Conservation (phyloP, 2,329 filamentous ascomycete species). For the Colletotrichum lindemuthianum region DNA sequence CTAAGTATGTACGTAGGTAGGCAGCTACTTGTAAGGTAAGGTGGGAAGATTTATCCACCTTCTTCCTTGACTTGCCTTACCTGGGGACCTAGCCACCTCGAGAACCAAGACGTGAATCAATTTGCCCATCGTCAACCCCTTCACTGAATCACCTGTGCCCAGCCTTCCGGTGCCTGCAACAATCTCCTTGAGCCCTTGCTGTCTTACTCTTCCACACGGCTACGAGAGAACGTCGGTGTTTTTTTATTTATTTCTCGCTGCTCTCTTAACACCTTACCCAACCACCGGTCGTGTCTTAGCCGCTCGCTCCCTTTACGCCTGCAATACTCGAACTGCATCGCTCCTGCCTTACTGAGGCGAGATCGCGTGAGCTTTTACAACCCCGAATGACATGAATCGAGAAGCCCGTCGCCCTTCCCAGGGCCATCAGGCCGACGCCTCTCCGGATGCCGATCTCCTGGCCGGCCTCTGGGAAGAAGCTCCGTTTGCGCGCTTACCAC, state of each 20-base stretch:
- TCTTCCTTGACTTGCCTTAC: constrained; percentile 9
- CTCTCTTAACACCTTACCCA: not conserved
- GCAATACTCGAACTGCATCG: not conserved
- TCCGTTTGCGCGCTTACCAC: constrained; percentile 67
- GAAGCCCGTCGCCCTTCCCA: constrained; percentile 51
- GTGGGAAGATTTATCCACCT: not conserved
- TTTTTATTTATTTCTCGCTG: not conserved
- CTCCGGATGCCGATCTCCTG: constrained; percentile 59
- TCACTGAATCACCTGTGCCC: constrained; percentile 6
- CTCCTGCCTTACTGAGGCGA: constrained; percentile 21
- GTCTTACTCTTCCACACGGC: constrained; percentile 5
- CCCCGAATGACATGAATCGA: constrained; percentile 59
- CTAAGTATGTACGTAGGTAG: too few species aligned
- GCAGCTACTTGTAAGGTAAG: too few species aligned
- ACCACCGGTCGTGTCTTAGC: constrained; percentile 13
- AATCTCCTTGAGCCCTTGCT: constrained; percentile 25
- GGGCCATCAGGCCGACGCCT: constrained; percentile 44
- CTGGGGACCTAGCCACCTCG: constrained; percentile 7
- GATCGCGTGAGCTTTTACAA: constrained; percentile 17
- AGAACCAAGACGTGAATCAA: not conserved
- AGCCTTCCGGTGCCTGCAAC: constrained; percentile 15
- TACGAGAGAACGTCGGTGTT: not conserved
- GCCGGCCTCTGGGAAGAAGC: constrained; percentile 68
- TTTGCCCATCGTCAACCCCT: constrained; percentile 19
- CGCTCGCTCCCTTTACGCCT: constrained; percentile 11